Conservation (phyloP, 805 yeast genomes). For the Ogataea minuta region DNA sequence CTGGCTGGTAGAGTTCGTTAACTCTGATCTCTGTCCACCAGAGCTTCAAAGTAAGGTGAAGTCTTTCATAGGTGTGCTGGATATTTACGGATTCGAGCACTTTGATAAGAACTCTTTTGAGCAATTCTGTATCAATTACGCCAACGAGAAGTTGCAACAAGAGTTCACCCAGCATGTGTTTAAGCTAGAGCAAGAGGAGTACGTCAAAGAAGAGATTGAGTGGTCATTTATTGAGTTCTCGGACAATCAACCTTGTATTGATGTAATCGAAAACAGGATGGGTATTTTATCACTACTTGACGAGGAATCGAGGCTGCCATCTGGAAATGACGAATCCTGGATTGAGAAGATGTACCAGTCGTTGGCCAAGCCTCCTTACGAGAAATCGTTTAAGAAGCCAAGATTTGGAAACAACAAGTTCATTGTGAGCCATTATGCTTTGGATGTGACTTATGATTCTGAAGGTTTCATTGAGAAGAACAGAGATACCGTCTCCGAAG, state of each 20-base stretch:
- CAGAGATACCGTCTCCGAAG: conserved; percentile 96
- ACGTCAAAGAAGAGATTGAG: conserved; percentile 85
- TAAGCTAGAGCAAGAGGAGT: conserved; percentile 95
- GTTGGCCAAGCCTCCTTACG: conserved; percentile 73
- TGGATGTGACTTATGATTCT: conserved; percentile 86
- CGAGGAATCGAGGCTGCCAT: conserved; percentile 92
- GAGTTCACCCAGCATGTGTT: conserved; percentile 97
- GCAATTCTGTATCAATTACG: conserved; percentile 95
- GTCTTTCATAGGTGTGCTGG: conserved; percentile 91
- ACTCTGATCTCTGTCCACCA: conserved; percentile 76
- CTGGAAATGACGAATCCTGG: conserved; percentile 93
- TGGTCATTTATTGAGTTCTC: conserved; percentile 96
- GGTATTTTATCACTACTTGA: conserved; percentile 88
- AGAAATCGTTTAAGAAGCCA: conserved; percentile 83
- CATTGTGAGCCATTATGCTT: conserved; percentile 89
- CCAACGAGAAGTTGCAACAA: conserved; percentile 95
- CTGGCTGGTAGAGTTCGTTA: conserved; percentile 88
- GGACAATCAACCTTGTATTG: conserved; percentile 96
- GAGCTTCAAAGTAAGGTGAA: conserved; percentile 56
- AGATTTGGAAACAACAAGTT: conserved; percentile 91
- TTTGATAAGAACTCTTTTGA: conserved; percentile 92
- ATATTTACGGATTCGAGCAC: conserved; percentile 97
- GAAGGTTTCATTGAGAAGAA: conserved; percentile 97
- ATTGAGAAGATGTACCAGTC: conserved; percentile 84
- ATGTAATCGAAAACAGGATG: conserved; percentile 81